A percentile compares a stretch with the other conserved stretches of the same genome.
Evolutionary conservation across 202 grass and related monocot genomes (phyloP).

Genomic region (Setaria italica): DNA sequence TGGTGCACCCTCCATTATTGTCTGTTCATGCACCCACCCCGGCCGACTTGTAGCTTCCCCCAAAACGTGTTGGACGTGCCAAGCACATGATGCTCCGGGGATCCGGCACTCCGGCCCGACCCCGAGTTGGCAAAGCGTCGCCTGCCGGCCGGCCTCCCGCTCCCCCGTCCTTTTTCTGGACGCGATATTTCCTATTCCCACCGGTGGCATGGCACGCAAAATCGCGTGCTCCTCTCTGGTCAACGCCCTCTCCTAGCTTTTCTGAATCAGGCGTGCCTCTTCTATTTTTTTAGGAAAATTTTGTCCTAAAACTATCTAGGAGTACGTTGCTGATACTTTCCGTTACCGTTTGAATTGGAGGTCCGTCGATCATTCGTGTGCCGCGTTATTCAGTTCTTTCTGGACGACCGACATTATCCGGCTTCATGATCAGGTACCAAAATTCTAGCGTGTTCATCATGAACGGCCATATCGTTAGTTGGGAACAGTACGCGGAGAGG

Average conservation of each 20-base stretch:
- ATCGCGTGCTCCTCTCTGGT: background rate
- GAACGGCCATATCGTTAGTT: background rate
- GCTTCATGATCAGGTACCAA: background rate
- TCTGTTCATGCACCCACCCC: background rate
- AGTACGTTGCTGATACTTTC: background rate
- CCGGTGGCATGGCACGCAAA: background rate
- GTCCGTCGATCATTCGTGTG: background rate
- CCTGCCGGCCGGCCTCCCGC: background rate
- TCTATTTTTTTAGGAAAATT: too few species aligned
- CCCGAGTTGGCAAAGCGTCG: background rate
- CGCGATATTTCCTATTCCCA: background rate
- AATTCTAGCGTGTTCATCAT: background rate
- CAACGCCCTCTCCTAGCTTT: background rate
- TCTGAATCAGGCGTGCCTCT: background rate
- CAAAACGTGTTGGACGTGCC: slow-evolving; percentile 22
- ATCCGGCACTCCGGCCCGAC: too few species aligned
- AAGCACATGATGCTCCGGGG: background rate
- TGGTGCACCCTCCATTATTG: background rate
- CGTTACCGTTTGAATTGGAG: background rate
- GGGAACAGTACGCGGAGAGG: background rate
- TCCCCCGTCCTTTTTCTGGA: slow-evolving; percentile 1
- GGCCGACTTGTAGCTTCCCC: background rate
- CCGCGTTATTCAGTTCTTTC: background rate
- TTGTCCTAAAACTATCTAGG: too few species aligned
- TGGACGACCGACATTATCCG: background rate